Evolutionary conservation across 2,329 filamentous ascomycete species (phyloP).

Genomic region (Aspergillus brasiliensis): DNA sequence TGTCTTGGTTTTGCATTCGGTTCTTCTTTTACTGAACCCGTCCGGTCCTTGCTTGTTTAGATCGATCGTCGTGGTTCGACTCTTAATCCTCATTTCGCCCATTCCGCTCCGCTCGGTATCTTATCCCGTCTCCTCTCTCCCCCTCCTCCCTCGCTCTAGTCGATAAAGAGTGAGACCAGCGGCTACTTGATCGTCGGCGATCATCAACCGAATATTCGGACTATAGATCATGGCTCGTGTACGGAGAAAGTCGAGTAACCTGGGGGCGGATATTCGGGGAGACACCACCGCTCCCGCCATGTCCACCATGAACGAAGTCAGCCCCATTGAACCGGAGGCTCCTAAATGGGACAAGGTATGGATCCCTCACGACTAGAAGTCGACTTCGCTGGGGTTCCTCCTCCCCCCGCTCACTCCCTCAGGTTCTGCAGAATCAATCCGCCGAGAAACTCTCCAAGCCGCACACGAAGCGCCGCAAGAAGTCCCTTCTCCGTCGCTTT

Average conservation of each 20-base stretch:
- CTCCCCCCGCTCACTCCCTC: slow-evolving; percentile 9
- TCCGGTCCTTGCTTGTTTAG: not conserved
- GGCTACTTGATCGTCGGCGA: not conserved
- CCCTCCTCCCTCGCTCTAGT: not conserved
- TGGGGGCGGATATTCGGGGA: slow-evolving; percentile 51
- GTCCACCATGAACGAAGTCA: slow-evolving; percentile 47
- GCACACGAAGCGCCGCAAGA: slow-evolving; percentile 48
- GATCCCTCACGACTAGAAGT: not conserved
- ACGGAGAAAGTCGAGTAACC: slow-evolving; percentile 46
- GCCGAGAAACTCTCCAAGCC: slow-evolving; percentile 36
- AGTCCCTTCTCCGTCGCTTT: slow-evolving; percentile 46
- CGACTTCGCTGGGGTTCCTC: not conserved
- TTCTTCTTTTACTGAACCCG: not conserved
- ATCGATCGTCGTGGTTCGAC: not conserved
- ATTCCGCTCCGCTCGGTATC: slow-evolving; percentile 4
- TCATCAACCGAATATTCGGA: too few relatives aligned
- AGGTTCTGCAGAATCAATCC: slow-evolving; percentile 26
- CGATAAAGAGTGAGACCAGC: not conserved
- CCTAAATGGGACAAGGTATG: slow-evolving; percentile 36
- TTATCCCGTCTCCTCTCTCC: slow-evolving; percentile 2
- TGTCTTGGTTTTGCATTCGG: slow-evolving; percentile 2
- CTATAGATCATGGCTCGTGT: slow-evolving; percentile 39
- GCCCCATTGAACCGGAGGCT: slow-evolving; percentile 32
- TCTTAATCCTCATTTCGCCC: not conserved
- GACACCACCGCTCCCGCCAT: slow-evolving; percentile 51